phyloP scores from a whole-genome alignment of 306 rosid species.

The Vachellia collinsii region DNA sequence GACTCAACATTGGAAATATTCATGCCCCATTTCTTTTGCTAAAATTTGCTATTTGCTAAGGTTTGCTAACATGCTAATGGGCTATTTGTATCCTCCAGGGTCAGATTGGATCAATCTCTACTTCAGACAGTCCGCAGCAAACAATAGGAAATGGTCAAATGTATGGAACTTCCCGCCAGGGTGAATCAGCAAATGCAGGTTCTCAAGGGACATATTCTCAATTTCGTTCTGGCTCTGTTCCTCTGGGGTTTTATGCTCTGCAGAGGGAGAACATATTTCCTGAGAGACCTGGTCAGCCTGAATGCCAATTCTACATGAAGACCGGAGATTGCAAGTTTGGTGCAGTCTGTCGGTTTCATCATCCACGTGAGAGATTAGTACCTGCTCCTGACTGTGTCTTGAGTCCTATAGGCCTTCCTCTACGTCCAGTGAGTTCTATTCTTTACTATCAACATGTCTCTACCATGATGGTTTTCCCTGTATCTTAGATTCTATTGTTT shows the following conservation, averaged over 20 bases:
- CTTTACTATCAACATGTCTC: slow-evolving; percentile 3
- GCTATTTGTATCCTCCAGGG: slow-evolving; percentile 64
- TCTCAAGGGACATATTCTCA: slow-evolving; percentile 72
- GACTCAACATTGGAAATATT: slow-evolving; percentile 27
- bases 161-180: slow-evolving; percentile 69
- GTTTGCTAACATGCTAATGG: slow-evolving; percentile 37
- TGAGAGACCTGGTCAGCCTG: slow-evolving; percentile 97
- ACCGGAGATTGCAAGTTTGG: slow-evolving; percentile 99
- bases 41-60: slow-evolving; percentile 30
- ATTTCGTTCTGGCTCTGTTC: slow-evolving; percentile 67
- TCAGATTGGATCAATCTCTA: slow-evolving; percentile 80
- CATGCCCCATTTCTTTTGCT: slow-evolving; percentile 15
- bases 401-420: slow-evolving; percentile 92
- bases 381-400: slow-evolving; percentile 94
- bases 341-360: slow-evolving; percentile 95
- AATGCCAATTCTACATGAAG: slow-evolving; percentile 97
- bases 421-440: slow-evolving; percentile 80
- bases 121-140: slow-evolving; percentile 79
- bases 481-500: slow-evolving; percentile 23
- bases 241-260: slow-evolving; percentile 78
- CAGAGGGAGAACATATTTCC: slow-evolving; percentile 96
- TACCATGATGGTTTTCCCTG: slow-evolving; percentile 28
- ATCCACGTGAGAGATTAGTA: slow-evolving; percentile 83
- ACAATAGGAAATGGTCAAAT: slow-evolving; percentile 66
- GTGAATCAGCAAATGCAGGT: slow-evolving; percentile 65